Percentiles rank a stretch among this genome's conserved stretches.
phyloP scores from a whole-genome alignment of 2,329 filamentous ascomycete genomes.

The Blastomyces parvus region DNA sequence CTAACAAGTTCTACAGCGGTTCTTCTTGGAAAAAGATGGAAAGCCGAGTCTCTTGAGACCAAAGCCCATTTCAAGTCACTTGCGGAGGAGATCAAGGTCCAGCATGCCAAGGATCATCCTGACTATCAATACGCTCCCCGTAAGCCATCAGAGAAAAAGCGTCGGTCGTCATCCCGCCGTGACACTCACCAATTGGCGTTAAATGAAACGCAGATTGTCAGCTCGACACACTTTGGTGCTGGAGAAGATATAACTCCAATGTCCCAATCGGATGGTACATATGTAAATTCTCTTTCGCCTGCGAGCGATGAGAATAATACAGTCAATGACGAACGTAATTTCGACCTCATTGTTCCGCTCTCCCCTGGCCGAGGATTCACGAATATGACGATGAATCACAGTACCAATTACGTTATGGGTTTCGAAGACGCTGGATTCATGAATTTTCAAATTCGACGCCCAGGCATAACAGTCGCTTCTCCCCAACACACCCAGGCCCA shows the following conservation, averaged over 20 bases:
- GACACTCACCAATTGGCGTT: too few species aligned
- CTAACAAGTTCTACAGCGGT: constrained; percentile 22
- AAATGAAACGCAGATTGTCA: constrained; percentile 3
- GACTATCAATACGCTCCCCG: constrained; percentile 41
- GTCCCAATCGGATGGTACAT: background rate
- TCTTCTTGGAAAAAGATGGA: constrained; percentile 37
- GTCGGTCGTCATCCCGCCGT: constrained; percentile 32
- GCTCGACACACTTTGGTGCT: background rate
- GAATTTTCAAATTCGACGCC: constrained; percentile 9
- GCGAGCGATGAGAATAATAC: constrained; percentile 1
- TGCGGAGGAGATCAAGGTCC: constrained; percentile 32
- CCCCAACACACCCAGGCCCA: background rate
- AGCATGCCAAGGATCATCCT: constrained; percentile 34
- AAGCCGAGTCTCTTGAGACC: constrained; percentile 27
- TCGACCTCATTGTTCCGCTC: background rate
- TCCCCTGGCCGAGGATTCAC: constrained; percentile 5
- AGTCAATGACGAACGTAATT: background rate
- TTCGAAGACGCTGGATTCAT: constrained; percentile 8
- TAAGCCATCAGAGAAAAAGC: constrained; percentile 39
- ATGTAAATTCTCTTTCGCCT: constrained; percentile 6
- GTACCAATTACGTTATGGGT: constrained; percentile 11
- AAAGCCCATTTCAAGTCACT: constrained; percentile 31
- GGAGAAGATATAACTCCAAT: background rate
- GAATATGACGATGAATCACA: constrained; percentile 8
- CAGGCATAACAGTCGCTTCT: background rate